Base-by-base conservation (phyloP, 2,329 filamentous ascomycete genomes). In the Lanzia echinophila region DNA sequence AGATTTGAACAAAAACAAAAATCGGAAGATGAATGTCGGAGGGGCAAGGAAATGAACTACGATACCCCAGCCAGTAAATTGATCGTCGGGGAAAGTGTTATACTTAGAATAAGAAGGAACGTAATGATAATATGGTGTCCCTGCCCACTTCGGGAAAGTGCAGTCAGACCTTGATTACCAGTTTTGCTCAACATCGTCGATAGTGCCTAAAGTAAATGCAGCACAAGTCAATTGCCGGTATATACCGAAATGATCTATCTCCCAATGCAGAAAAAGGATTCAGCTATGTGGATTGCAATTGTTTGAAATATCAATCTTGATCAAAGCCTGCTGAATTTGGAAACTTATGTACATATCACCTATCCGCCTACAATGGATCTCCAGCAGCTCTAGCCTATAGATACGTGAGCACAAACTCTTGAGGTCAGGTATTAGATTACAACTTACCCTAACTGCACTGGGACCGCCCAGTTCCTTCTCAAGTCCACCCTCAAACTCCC, bases 381-480 rank as follows among this genome's bases (percentile, higher is more conserved):
- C 75, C 79, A 49, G 73, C 70, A 68, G 73, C 75, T 67, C 80
- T 76, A 62, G 81, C 80, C 81, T 74, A 58, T 50, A 43, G 13
- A 22, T 8, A 13, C 47, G 51, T 66, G 52, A 67, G 57, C 46
- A 53, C 43, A 36, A 20, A 12, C 4, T 12, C 22, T 42, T 20
- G 11, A 20, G 10, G 13, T 6, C 12, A 12, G 10, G 15, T 15
- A 20, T 19, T 31, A 39, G 54, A 7, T 13, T 20, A 28, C 17
- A 38, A 77, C 86, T 72, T 74, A 89, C 87, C 72, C 79, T 76
- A 50, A 83, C 57, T 54, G 84, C 84, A 64, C 80, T 79, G 28
- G 81, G 70, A 10, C 88, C 88, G 57, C 88, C 88, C 56, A 94
- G 73, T 68, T 92, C 88, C 65, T 79, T 78, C 70, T 89, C 81